phyloP scores from a whole-genome alignment of 306 rosid genomes.

The Ormosia emarginata region DNA sequence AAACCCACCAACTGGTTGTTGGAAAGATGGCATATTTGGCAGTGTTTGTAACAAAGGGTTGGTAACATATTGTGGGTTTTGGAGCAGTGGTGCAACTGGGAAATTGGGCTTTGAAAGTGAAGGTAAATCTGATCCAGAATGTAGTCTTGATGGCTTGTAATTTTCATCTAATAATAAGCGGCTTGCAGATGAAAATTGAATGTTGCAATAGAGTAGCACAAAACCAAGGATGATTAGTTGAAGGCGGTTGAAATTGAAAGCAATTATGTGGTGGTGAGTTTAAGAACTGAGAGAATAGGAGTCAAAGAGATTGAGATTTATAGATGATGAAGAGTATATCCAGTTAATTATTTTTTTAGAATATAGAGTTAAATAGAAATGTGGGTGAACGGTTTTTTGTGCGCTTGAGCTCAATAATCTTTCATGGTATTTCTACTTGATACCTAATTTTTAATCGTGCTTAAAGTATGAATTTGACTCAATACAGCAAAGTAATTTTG shows the following conservation, averaged over 20 bases:
- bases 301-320: neutral
- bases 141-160: neutral
- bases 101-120: neutral
- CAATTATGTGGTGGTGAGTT: neutral
- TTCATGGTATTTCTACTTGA: slow-evolving; percentile 18
- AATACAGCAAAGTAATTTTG: neutral
- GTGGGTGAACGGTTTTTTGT: neutral
- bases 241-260: neutral
- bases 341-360: neutral
- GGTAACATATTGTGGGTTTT: neutral
- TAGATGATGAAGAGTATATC: neutral
- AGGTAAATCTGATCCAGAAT: neutral
- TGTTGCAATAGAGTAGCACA: neutral
- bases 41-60: neutral
- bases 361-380: neutral
- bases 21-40: neutral
- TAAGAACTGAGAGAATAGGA: neutral
- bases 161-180: neutral
- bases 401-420: neutral
- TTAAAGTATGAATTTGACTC: neutral
- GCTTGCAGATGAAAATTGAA: neutral
- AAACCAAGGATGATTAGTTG: neutral
- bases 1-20: neutral
- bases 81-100: neutral
- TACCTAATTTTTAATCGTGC: neutral